These are phyloP conservation scores for Larix kaempferi DNA, from an alignment of 75 land plant genomes.

Conservation along the genomic window DNA sequence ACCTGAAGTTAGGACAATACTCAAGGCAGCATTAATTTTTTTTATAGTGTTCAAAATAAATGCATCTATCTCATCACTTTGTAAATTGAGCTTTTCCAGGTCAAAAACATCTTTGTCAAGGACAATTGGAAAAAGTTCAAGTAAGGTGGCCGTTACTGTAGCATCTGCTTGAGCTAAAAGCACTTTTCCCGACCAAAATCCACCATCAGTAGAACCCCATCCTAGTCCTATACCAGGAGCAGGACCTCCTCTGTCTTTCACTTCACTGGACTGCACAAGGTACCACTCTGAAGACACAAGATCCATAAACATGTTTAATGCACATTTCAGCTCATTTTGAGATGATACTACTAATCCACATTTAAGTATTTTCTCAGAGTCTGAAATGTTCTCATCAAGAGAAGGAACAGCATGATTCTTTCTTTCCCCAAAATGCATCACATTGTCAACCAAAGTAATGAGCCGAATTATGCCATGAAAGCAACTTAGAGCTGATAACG, in stretches of 20 bases:
- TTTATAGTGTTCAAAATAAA: conserved; percentile 12
- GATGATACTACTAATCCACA: conserved; percentile 44
- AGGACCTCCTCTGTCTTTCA: conserved; percentile 86
- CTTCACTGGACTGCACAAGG: conserved; percentile 41
- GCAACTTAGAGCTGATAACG: conserved; percentile 62
- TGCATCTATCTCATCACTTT: no score
- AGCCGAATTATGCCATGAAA: conserved; percentile 62
- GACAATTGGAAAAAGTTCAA: conserved; percentile 21
- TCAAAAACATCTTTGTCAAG: not conserved
- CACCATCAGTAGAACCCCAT: conserved; percentile 88
- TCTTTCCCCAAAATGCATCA: conserved; percentile 27
- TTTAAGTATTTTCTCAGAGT: conserved; percentile 35
- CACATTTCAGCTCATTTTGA: conserved; percentile 29
- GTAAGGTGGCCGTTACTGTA: conserved; percentile 34
- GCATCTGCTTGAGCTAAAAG: conserved; percentile 66
- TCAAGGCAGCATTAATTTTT: conserved; percentile 45
- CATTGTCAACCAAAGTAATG: conserved; percentile 37
- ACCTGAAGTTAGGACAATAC: conserved; percentile 38
- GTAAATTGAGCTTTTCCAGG: conserved; percentile 10
- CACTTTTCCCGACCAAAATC: conserved; percentile 67
- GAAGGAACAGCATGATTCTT: not conserved
- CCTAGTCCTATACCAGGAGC: conserved; percentile 95
- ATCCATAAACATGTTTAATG: conserved; percentile 28
- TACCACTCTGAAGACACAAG: conserved; percentile 32
- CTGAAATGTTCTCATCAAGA: conserved; percentile 3